These are phyloP conservation scores for Fusarium sp. DNA, from an alignment of 2,329 filamentous ascomycete genomes.

Conservation along the genomic window DNA sequence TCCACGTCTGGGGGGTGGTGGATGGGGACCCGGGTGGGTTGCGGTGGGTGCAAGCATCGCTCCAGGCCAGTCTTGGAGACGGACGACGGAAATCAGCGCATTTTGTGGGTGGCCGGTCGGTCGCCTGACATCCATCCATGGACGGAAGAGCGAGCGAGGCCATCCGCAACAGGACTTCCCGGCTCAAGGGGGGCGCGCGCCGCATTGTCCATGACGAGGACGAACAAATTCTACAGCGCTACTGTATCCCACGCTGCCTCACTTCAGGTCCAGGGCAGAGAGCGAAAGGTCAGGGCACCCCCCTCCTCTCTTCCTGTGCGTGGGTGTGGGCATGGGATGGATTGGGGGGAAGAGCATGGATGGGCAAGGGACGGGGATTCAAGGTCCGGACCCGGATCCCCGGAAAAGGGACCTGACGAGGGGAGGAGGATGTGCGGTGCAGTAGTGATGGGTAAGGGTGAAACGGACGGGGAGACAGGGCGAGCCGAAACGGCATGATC, in stretches of 20 bases:
- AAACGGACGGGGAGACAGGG: conserved; percentile 1
- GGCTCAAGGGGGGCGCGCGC: conserved; percentile 8
- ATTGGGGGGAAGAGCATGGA: neutral
- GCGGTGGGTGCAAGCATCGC: conserved; percentile 6
- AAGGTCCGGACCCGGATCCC: conserved; percentile 38
- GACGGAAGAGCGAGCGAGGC: conserved; percentile 3
- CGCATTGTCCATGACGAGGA: conserved; percentile 30
- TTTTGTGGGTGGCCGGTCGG: conserved; percentile 30
- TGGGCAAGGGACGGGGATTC: conserved; percentile 20
- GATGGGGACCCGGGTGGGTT: conserved; percentile 41
- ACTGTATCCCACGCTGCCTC: conserved; percentile 22
- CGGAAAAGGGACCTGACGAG: conserved; percentile 16
- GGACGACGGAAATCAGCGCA: conserved; percentile 38
- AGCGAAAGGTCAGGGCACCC: conserved; percentile 5
- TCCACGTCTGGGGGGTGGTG: conserved; percentile 35
- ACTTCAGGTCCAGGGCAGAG: conserved; percentile 7
- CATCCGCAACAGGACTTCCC: neutral
- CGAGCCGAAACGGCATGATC: conserved; percentile 3
- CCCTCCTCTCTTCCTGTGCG: conserved; percentile 14
- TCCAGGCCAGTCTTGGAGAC: conserved; percentile 2
- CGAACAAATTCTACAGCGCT: conserved; percentile 1
- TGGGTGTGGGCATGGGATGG: conserved; percentile 17
- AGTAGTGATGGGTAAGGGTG: conserved; percentile 17
- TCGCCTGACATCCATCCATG: conserved; percentile 31
- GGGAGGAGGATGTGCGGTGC: neutral